Base-by-base conservation (phyloP, 2,329 filamentous ascomycete species). In the Mariannaea sp. region DNA sequence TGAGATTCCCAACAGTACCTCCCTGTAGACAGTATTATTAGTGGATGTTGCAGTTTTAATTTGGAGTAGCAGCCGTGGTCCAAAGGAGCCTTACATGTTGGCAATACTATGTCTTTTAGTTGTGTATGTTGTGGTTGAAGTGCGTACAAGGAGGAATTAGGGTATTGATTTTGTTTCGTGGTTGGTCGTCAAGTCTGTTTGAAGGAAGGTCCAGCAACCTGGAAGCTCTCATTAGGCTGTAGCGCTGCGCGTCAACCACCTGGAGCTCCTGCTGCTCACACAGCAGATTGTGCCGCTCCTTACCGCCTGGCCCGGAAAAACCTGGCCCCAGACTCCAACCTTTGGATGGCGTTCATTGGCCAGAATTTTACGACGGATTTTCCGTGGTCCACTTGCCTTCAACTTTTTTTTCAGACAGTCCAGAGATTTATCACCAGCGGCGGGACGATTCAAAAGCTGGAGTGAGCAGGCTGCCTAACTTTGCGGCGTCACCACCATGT, bases 1-100 rank as follows among this genome's bases (percentile, higher is more conserved):
- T 56, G 93, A 97, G 75, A 99, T 96, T 70, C 94, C 94, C 67
- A 99, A 84, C 72, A 99, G 84, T 73, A 97, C 90, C 86, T 99
- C 94, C 94, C 92, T 97, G 56, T 22, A 43, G 41, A 27, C 16
- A 19, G 3, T 12, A 16, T 7, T 30, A 29, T 66, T 55, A 66
- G 62, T 39, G 44, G 26, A 12, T 27, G n/a, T 29, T 49, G 30
- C 19, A 17, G 27, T 13, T 22, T n/a, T 12, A 7, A 22, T 29
- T 44, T 14, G 39, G 24, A 54, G 13, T 35, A 36, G 19, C 24
- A 62, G 56, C 49, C 58, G 24, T 5, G 65, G 48, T 36, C 51
- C n/a, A 5, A 19, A 20, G 4, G 38, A 35, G 55, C 51, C 61
- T 60, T 49, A 66, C 64, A 66, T 66, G 14, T 65, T 65, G 60